Evolutionary conservation across 2,329 filamentous ascomycete species (phyloP).

Genomic region (Bisporella sp.): DNA sequence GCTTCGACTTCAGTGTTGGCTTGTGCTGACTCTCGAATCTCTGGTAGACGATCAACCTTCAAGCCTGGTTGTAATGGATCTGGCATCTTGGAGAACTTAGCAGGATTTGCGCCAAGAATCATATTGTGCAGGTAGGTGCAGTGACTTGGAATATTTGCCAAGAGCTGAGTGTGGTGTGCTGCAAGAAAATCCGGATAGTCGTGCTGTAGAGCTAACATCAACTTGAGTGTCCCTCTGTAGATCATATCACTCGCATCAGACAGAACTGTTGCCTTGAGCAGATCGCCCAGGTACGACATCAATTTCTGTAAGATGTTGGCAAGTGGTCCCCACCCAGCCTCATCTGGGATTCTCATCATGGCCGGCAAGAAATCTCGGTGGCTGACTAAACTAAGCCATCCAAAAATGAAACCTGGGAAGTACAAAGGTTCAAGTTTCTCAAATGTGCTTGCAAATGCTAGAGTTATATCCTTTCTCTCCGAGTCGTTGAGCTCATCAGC

Average conservation of each 20-base stretch:
- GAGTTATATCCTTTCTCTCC: conserved; percentile 62
- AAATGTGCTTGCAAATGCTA: conserved; percentile 66
- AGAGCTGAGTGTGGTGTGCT: conserved; percentile 77
- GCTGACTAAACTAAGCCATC: conserved; percentile 75
- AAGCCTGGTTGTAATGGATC: conserved; percentile 67
- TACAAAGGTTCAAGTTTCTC: conserved; percentile 67
- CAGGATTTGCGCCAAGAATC: conserved; percentile 73
- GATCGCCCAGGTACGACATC: conserved; percentile 67
- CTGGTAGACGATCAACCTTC: conserved; percentile 71
- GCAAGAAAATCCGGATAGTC: conserved; percentile 92
- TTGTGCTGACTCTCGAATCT: conserved; percentile 60
- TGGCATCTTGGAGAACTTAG: conserved; percentile 58
- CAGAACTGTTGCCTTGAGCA: conserved; percentile 68
- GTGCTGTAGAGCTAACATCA: conserved; percentile 80
- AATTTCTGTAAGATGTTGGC: conserved; percentile 67
- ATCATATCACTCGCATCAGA: conserved; percentile 69
- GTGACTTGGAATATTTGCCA: conserved; percentile 72
- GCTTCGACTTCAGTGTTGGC: conserved; percentile 53
- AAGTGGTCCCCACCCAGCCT: conserved; percentile 69
- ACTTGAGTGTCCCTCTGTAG: conserved; percentile 76
- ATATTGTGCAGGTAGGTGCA: conserved; percentile 86
- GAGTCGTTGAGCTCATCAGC: conserved; percentile 51
- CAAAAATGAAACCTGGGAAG: conserved; percentile 77
- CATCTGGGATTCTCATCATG: conserved; percentile 61
- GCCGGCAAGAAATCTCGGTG: conserved; percentile 80